Percentiles rank a stretch among this genome's conserved stretches.
phyloP scores from a whole-genome alignment of 441 rosid species.

The Brassica hybrid region DNA sequence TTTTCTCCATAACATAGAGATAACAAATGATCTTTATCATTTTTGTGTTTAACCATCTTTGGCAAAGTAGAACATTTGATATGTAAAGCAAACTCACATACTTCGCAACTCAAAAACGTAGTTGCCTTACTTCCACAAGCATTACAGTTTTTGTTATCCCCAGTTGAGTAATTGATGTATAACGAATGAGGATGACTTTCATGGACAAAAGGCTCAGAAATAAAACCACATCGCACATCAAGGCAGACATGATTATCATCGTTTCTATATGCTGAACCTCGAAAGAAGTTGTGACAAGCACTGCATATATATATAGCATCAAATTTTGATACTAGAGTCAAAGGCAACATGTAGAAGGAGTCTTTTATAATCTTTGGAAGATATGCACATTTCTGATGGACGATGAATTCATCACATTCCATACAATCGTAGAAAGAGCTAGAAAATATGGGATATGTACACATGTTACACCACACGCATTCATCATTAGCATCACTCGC shows the following conservation, averaged over 20 bases:
- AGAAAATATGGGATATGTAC: neutral
- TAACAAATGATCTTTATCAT: too few relatives aligned
- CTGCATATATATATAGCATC: neutral
- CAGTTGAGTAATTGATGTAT: neutral
- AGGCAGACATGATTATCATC: neutral
- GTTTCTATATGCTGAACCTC: neutral
- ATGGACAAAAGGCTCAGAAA: neutral
- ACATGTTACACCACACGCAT: neutral
- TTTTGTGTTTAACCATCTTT: too few relatives aligned
- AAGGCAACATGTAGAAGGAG: neutral
- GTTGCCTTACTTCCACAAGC: neutral
- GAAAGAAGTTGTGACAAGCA: neutral
- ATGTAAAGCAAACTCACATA: neutral
- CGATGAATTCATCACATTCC: neutral
- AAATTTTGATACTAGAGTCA: neutral
- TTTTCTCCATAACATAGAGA: too few relatives aligned
- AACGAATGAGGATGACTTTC: neutral
- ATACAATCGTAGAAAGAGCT: neutral
- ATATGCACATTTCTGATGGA: neutral
- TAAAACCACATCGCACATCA: neutral
- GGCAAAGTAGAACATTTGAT: too few relatives aligned
- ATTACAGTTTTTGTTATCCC: neutral
- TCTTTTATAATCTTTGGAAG: neutral
- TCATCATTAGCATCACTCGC: neutral
- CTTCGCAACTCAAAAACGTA: neutral